A percentile compares a stretch with the other conserved stretches of the same genome.
Conservation (phyloP, 352 stramenopile genomes). For the Phytophthora niederhauseri region DNA sequence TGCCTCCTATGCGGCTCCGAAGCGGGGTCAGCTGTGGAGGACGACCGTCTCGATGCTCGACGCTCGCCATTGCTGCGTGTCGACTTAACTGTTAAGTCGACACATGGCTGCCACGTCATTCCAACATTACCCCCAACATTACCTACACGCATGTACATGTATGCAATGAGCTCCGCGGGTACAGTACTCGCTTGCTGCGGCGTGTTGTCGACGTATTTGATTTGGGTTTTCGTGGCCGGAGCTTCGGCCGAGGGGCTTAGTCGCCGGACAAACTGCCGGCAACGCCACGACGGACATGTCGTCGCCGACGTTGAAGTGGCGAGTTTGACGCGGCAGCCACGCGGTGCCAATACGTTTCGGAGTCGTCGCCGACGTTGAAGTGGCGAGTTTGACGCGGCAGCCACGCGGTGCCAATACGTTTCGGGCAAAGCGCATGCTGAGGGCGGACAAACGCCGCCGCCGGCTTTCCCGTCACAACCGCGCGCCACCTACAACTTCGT, state of each 20-base stretch:
- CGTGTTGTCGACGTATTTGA: neutral
- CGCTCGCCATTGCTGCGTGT: neutral
- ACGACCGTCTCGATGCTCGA: too few relatives aligned
- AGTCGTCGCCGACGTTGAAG: too few relatives aligned
- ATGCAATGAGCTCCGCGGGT: neutral
- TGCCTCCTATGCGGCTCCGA: too few relatives aligned
- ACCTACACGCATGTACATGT: conserved; percentile 3
- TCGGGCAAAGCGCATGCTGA: conserved; percentile 5
- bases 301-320: conserved; percentile 22
- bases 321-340: conserved; percentile 1
- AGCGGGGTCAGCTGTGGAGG: too few relatives aligned
- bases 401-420: conserved; percentile 13
- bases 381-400: conserved; percentile 6
- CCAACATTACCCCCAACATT: neutral
- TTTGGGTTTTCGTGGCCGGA: neutral
- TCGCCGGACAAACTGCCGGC: neutral
- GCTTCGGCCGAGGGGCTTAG: neutral
- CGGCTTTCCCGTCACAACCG: conserved; percentile 18
- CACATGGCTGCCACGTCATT: conserved; percentile 9
- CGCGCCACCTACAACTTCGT: conserved; percentile 22
- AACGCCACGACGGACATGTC: conserved; percentile 15
- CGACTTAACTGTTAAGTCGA: neutral
- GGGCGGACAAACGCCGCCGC: neutral
- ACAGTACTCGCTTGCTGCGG: neutral
- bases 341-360: conserved; percentile 15